Base-by-base conservation (phyloP, 202 grass and related monocot species). In the Schoenoplectus triqueter region DNA sequence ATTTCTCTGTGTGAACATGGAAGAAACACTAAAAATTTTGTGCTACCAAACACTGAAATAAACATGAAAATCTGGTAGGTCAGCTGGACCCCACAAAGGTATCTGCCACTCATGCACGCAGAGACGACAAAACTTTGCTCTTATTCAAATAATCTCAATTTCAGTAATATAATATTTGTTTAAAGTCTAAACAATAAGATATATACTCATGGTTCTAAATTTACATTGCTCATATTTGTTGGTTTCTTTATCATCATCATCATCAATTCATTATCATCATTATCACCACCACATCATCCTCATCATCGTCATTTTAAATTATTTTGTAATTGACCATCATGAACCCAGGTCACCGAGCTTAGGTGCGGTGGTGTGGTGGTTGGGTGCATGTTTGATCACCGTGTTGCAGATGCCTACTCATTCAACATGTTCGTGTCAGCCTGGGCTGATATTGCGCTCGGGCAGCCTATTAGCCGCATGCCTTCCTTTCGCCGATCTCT, bases 341-440 rank as follows among this genome's bases (percentile, higher is more conserved):
- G 44, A 86, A 96, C 19, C 13, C 87, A 96, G 96, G 69, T 86
- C 4, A 95, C 91, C 0, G 92, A 86, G 82, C 92, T 98, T 40
- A 75, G 20, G 61, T 98, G 96, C 15, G 93, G 93, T 46, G 87
- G 90, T 50, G 15, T 72, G 19, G 91, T 95, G 14, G 40, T 98
- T 20, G 91, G 89, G 5, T 98, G 96, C 89, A 92, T 84, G 1
- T 95, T 98, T 74, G 93, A 98, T 83, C 96, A 98, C 84, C 96
- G 93, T 18, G 87, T 94, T 62, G 90, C 91, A 68, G 96, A 98
- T 81, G 96, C 96, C 68, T 98, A 95, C 90, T 93, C 93, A 15
- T 88, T 92, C 91, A 98, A 95, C 88, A 91, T 95, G 90, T 95
- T 95, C 81, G 69, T 94, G 60, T 72, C 92, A 22, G 85, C 87